Evolutionary conservation across 768 basidiomycete species (phyloP).

Genomic region (Psilocybe subaeruginosa): DNA sequence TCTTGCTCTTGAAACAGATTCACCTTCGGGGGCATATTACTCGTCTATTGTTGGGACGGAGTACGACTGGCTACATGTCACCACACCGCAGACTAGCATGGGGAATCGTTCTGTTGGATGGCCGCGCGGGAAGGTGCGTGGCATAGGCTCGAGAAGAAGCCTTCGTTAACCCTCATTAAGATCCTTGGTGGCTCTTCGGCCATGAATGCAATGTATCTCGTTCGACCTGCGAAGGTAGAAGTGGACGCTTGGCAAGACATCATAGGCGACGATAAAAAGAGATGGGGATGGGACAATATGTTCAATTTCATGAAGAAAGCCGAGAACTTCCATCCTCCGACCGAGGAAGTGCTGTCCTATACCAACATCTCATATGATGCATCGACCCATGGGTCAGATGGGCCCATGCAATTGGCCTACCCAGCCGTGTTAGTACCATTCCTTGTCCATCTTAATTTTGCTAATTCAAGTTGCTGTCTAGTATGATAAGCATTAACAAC

Average conservation of each 20-base stretch:
- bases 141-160: constrained; percentile 68
- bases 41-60: constrained; percentile 43
- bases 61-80: constrained; percentile 61
- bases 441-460: constrained; percentile 27
- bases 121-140: constrained; percentile 31
- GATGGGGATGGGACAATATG: constrained; percentile 52
- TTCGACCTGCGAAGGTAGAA: constrained; percentile 54
- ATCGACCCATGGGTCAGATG: constrained; percentile 51
- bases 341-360: constrained; percentile 35
- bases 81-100: constrained; percentile 47
- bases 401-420: constrained; percentile 45
- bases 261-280: constrained; percentile 35
- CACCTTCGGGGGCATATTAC: constrained; percentile 56
- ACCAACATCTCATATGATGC: constrained; percentile 49
- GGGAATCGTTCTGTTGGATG: constrained; percentile 23
- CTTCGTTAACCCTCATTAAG: constrained; percentile 23
- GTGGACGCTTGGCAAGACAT: constrained; percentile 50
- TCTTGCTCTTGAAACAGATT: constrained; percentile 33
- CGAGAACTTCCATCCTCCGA: constrained; percentile 61
- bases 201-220: constrained; percentile 70
- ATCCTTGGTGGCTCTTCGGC: constrained; percentile 71
- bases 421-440: constrained; percentile 51
- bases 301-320: constrained; percentile 49
- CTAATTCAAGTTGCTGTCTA: constrained; percentile 19
- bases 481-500: constrained; percentile 54